Evolutionary conservation across 768 basidiomycete species (phyloP), one percentile per base, ranked within the genome.

Genomic region (Boletus rufocinnamomeus): DNA sequence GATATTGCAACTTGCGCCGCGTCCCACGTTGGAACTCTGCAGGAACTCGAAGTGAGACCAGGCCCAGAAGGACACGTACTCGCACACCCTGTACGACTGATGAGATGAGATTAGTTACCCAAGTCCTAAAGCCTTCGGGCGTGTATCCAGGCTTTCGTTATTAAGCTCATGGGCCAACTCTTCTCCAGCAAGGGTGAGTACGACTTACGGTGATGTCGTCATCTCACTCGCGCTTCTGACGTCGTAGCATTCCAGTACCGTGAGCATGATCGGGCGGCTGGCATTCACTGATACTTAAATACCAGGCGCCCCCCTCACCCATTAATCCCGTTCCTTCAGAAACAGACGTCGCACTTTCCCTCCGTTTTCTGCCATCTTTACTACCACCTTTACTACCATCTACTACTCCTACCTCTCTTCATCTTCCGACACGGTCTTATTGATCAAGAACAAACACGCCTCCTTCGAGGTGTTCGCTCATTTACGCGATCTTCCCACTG

Each of bases 371-470:
- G 8, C 43, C 43, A 25, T 47, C 28, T 28, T 28, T 28, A 28
- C 6, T 27, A 27, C 32, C n/a, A n/a, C n/a, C n/a, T 10, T 23
- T 19, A 13, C 48, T 16, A 16, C 30, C 35, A 13, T 40, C 50
- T 16, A 27, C 19, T 5, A 21, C 25, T 16, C 16, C 3, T 25
- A 7, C 50, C 25, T 27, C 35, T 25, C 23, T 8, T 23, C 44
- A 11, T 25, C 30, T 10, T 30, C 30, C 30, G 30, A 30, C 10
- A 30, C 2, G 30, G 40, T 55, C 61, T 62, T 62, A 45, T 62
- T 52, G 54, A 61, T 52, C 53, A 61, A 60, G 58, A 55, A 61
- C 61, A 54, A 54, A 43, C 16, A 11, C 21, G 30, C 50, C 50
- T 62, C 59, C n/a, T 32, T 62, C 30, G 50, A 55, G 61, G 53